Conservation (phyloP, 2,329 filamentous ascomycete species). For the Paraphaeosphaeria minitans region DNA sequence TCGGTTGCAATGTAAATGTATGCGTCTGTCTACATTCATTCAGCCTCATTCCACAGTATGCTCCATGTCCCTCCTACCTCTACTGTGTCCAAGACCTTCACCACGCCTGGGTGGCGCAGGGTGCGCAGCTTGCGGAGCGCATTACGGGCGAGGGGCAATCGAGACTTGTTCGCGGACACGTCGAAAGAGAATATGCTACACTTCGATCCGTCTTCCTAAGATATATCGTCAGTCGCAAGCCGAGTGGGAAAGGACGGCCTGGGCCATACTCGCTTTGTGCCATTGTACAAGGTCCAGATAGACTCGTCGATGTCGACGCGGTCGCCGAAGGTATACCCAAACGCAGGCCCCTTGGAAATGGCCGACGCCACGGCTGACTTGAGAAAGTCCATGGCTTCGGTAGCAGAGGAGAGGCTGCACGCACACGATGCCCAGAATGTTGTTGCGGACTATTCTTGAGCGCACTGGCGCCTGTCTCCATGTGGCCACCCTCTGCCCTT, state of each 20-base stretch:
- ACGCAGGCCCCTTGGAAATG: conserved; percentile 91
- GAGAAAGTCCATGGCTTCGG: conserved; percentile 82
- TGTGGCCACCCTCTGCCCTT: conserved; percentile 7
- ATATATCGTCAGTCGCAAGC: conserved; percentile 26
- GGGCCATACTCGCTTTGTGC: conserved; percentile 76
- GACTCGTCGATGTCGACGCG: conserved; percentile 90
- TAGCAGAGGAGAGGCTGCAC: neutral
- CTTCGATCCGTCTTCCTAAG: conserved; percentile 86
- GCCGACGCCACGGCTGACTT: conserved; percentile 97
- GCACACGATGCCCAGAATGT: neutral
- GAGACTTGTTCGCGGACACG: conserved; percentile 76
- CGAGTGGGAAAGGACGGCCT: conserved; percentile 14
- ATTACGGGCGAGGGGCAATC: conserved; percentile 87
- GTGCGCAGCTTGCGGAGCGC: conserved; percentile 92
- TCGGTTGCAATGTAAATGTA: conserved; percentile 98
- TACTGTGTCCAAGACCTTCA: conserved; percentile 91
- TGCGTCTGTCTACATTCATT: conserved; percentile 72
- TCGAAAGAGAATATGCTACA: conserved; percentile 99
- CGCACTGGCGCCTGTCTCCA: conserved; percentile 1
- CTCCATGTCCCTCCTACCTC: conserved; percentile 63
- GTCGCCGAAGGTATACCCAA: conserved; percentile 92
- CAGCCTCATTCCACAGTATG: conserved; percentile 16
- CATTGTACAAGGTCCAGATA: conserved; percentile 96
- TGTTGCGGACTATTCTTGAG: conserved; percentile 1
- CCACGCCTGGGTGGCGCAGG: conserved; percentile 88